Base-by-base conservation (phyloP, 2,329 filamentous ascomycete genomes). In the Botrytis fabae region DNA sequence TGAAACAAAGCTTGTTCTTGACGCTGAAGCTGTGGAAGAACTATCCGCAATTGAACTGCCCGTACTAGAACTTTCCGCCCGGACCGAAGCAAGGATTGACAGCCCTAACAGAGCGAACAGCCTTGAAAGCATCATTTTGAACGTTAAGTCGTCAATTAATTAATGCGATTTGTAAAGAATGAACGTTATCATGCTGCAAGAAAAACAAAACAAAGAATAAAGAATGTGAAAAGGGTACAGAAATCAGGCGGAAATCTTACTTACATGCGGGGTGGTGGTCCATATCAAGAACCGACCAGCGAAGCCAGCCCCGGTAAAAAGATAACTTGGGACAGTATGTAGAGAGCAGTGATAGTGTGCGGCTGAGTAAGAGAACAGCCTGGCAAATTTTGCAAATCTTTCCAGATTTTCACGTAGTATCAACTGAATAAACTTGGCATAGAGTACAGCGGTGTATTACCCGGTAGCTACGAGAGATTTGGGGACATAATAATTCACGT, bases 251-350 rank as follows among this genome's bases (percentile, higher is more conserved):
- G 62, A 32, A 48, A 61, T 66, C 60, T 72, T 61, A 69, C 62
- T 72, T 35, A n/a, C 51, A 69, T 72, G 70, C 70, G 63, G 63
- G 62, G 51, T 71, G 61, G 48, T 68, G 40, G 25, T 57, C 65
- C 54, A 44, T 62, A 70, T 35, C 51, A 61, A 70, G 62, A 68
- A 72, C 40, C 38, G 57, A 70, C 32, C 59, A 51, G 42, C 46
- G 28, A 42, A 38, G 44, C 60, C 46, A 71, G 60, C 46, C 69
- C 60, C 60, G n/a, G 65, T 71, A 6, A 66, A 66, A 32, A 54
- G 44, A 42, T 65, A 64, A 64, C 42, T 51, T 64, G 42, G 69
- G 28, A 54, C 35, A 42, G 48, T 38, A 46, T 42, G 42, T n/a
- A n/a, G 20, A n/a, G 51, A n/a, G 59, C n/a, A 65, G 28, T 54